Percentiles rank a stretch among this genome's conserved stretches.
Conservation (phyloP, 228 moss, liverwort and hornwort genomes). For the Sphagnum magellanicum region DNA sequence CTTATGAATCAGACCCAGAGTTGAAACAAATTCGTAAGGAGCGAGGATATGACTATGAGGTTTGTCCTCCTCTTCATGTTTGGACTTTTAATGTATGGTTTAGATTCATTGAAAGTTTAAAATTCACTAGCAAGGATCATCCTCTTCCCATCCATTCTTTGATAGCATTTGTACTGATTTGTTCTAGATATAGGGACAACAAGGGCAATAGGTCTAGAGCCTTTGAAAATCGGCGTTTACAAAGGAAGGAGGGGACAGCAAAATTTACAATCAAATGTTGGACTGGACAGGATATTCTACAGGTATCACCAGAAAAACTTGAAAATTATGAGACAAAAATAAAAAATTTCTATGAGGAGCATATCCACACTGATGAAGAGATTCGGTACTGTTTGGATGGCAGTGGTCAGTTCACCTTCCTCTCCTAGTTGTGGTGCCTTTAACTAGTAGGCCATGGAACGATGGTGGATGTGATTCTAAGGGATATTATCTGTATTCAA, state of each 20-base stretch:
- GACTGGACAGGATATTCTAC: conserved; percentile 61
- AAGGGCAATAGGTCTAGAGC: too few relatives aligned
- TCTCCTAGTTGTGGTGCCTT: background rate
- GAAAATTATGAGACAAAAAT: conserved; percentile 76
- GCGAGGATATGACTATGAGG: conserved; percentile 81
- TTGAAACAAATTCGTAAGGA: conserved; percentile 69
- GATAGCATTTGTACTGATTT: background rate
- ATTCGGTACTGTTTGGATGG: conserved; percentile 90
- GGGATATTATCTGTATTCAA: too few relatives aligned
- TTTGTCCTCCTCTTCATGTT: conserved; percentile 10
- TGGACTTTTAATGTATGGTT: background rate
- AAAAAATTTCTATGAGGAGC: conserved; percentile 84
- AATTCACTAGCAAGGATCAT: background rate
- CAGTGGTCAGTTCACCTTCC: conserved; percentile 47
- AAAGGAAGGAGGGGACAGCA: too few relatives aligned
- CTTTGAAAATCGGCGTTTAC: too few relatives aligned
- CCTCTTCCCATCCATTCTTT: background rate
- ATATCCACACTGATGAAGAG: conserved; percentile 92
- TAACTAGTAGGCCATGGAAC: background rate
- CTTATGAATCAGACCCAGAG: conserved; percentile 58
- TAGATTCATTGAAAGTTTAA: background rate
- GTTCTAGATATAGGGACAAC: background rate
- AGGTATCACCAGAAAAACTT: conserved; percentile 53
- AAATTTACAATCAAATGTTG: background rate
- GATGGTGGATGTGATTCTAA: background rate